Evolutionary conservation across 495 filamentous ascomycete genomes (phyloP).

Genomic region (Cryomyces antarcticus): DNA sequence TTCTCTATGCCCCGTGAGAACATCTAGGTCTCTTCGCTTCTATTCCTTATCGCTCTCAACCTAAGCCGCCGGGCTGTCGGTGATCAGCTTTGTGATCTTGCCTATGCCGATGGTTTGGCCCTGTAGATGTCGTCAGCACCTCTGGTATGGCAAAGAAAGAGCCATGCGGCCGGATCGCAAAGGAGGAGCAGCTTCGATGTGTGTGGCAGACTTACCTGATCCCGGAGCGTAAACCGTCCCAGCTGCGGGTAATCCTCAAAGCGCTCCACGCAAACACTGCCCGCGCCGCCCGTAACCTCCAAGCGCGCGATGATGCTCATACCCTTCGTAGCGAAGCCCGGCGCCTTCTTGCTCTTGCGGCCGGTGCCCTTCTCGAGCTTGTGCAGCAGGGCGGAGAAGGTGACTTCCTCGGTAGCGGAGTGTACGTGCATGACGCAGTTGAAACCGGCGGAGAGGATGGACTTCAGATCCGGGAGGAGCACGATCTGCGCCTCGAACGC

Average conservation of each 20-base stretch:
- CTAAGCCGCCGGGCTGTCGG: no score
- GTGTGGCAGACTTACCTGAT: conserved; percentile 47
- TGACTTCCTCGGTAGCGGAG: conserved; percentile 89
- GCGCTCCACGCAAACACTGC: conserved; percentile 73
- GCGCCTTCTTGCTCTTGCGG: conserved; percentile 77
- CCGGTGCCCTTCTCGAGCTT: conserved; percentile 94
- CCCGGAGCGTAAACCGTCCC: conserved; percentile 84
- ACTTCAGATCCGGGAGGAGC: conserved; percentile 88
- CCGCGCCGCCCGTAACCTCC: conserved; percentile 65
- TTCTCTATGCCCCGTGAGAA: no score
- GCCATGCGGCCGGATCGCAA: background rate
- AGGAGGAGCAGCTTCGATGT: no score
- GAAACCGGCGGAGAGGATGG: conserved; percentile 75
- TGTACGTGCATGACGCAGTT: conserved; percentile 81
- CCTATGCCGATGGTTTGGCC: conserved; percentile 20
- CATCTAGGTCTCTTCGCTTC: no score
- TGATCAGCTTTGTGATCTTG: conserved; percentile 18
- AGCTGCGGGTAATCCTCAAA: conserved; percentile 91
- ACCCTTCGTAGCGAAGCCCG: conserved; percentile 79
- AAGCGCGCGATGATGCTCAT: conserved; percentile 84
- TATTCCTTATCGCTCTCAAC: no score
- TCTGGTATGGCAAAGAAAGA: background rate
- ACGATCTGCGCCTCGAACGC: conserved; percentile 93
- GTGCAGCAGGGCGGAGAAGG: conserved; percentile 67
- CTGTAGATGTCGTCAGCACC: background rate